Conservation (phyloP, 164 flowering plant species). For the Vitis amurensis region DNA sequence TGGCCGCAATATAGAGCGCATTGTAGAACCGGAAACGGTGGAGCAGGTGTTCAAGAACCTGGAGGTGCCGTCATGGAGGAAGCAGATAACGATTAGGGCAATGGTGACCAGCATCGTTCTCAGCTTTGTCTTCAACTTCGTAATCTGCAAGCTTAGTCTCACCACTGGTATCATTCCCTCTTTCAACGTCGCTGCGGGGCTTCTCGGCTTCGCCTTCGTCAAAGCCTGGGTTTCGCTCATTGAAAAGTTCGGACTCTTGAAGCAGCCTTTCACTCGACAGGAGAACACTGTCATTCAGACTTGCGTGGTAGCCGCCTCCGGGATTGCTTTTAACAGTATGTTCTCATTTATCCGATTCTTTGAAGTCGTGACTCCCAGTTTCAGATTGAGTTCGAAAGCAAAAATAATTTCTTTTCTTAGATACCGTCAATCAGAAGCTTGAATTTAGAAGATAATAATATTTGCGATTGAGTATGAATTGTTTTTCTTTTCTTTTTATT, state of each 20-base stretch:
- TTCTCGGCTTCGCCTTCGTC: constrained; percentile 56
- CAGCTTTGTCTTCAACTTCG: constrained; percentile 50
- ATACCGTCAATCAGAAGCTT: too few relatives aligned
- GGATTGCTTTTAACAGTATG: constrained; percentile 73
- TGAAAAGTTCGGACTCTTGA: constrained; percentile 30
- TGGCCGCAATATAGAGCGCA: neutral
- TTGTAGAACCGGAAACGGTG: neutral
- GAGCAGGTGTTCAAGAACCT: constrained; percentile 37
- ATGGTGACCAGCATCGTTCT: constrained; percentile 40
- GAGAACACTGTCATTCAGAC: constrained; percentile 82
- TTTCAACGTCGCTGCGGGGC: constrained; percentile 66
- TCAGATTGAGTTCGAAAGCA: too few relatives aligned
- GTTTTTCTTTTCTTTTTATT: too few relatives aligned
- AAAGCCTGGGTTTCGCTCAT: constrained; percentile 43
- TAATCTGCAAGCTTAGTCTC: constrained; percentile 60
- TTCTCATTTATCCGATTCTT: neutral
- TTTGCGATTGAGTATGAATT: too few relatives aligned
- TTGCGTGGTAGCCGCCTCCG: constrained; percentile 63
- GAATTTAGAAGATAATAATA: too few relatives aligned
- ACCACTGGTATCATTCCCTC: constrained; percentile 77
- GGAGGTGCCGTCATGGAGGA: constrained; percentile 48
- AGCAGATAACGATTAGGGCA: constrained; percentile 53
- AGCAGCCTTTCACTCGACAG: constrained; percentile 67
- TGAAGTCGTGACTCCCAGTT: neutral
- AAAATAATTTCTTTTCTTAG: too few relatives aligned